phyloP scores from a whole-genome alignment of 257 asterid genomes.

The Oldenlandia corymbosa region DNA sequence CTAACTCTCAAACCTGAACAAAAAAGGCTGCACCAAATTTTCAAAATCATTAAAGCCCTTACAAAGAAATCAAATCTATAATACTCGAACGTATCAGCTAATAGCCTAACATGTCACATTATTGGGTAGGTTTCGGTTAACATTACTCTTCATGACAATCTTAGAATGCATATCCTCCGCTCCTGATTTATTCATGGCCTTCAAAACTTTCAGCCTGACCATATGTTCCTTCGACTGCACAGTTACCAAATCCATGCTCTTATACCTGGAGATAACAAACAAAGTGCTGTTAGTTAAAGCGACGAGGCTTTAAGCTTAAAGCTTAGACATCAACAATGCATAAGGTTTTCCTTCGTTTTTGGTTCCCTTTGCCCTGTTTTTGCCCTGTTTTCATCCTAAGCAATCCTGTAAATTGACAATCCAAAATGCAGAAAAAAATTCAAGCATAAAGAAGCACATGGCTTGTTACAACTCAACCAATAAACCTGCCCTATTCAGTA shows the following conservation, averaged over 20 bases:
- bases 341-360: neutral
- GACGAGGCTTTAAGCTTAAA: neutral
- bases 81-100: no score
- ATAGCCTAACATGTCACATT: conserved; percentile 67
- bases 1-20: neutral
- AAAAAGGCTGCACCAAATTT: neutral
- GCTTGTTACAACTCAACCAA: no score
- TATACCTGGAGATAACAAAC: conserved; percentile 42
- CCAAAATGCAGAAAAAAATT: no score
- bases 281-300: neutral
- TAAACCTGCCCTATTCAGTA: no score
- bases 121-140: conserved; percentile 83
- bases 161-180: conserved; percentile 78
- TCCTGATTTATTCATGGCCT: conserved; percentile 65
- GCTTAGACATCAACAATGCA: neutral
- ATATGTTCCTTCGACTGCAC: conserved; percentile 69
- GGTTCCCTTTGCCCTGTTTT: no score
- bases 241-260: conserved; percentile 81
- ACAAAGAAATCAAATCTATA: neutral
- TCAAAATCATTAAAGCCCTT: no score
- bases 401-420: no score
- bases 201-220: conserved; percentile 72
- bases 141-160: conserved; percentile 89
- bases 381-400: no score
- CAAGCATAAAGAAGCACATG: no score